Evolutionary conservation across 768 basidiomycete genomes (phyloP), one percentile per base, ranked within the genome.

Genomic region (Crucibulum laeve): DNA sequence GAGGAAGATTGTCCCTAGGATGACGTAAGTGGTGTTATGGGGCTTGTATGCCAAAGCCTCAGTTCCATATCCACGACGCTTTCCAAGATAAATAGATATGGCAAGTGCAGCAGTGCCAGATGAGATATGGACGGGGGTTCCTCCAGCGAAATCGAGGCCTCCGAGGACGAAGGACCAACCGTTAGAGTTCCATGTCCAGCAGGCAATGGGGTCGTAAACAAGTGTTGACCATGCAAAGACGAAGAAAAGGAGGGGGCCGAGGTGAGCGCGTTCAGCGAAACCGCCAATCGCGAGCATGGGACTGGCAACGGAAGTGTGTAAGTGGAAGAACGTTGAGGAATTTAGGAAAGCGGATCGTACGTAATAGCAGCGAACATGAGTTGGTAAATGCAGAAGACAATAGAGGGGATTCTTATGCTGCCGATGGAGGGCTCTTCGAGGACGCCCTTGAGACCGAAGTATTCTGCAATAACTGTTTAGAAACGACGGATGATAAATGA

Each of bases 71-170:
- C 93, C 94, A 24, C 86, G 73, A 42, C 94, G 84, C 55, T 87
- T 91, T 26, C 95, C 94, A 28, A 99, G 84, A 61, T 85, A 96
- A 55, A 92, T 67, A 19, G 88, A 93, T 50, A 94, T 88, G 8
- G 89, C 94, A 24, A 98, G 76, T 2, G 90, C 95, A 1, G 91
- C 92, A 1, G 83, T 83, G 36, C 95, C 95, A 13, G 91, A 94
- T 11, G 87, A 87, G 53, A 99, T 97, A 59, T 99, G 94, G 48
- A 99, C 92, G 17, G 95, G 95, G 10, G 91, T 94, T 42, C 95
- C 95, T 24, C 94, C 94, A 7, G 94, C 94, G 49, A 95, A 94
- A 59, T 93, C 90, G 43, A 91, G 84, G 46, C 85, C 87, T 11
- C 91, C 94, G 42, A 88, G 72, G 25, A 79, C 58, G 64, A 71